Base-by-base conservation (phyloP, 257 asterid species). In the Solanum arcanum region DNA sequence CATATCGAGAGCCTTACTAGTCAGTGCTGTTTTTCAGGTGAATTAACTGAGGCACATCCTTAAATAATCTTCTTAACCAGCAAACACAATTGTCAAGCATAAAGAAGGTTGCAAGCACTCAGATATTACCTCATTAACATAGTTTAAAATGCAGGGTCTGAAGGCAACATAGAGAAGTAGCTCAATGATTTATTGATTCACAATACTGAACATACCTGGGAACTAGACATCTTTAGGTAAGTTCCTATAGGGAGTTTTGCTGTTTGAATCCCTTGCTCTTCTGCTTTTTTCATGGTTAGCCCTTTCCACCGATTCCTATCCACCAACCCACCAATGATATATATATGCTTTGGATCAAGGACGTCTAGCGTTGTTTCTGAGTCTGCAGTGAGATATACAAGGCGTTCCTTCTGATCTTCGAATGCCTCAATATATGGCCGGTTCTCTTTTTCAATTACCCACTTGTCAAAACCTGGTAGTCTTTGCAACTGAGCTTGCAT, bases 241-340 rank as follows among this genome's bases (percentile, higher is more conserved):
- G 90, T 88, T 85, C 98, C 99, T 12, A 97, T 97, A 6, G 99
- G 99, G 83, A 97, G 96, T 88, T 94, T 97, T 68, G 99, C 98
- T 18, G 98, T 97, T 93, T 92, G 94, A 84, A 97, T 96, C 89
- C 98, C 98, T 91, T 97, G 98, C 75, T 95, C 97, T 20, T 86
- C 89, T 75, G 99, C 99, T 92, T 97, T 97, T 83, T 93, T 91
- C 98, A 94, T 91, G 75, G 99, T 96, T 86, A 96, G 90, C 84
- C 99, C 99, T 94, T 97, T 96, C 97, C 96, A 97, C 52, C 98
- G 95, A 90, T 97, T 97, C 90, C 98, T 90, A 90, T 97, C 99
- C 92, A 97, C 99, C 94, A 97, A 90, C 44, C 99, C 99, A 88
- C 99, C 99, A 77, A 97, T 91, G 74, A 97, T 93, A 90, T 97